Evolutionary conservation across 2,329 filamentous ascomycete species (phyloP).

Genomic region (Trichophyton schoenleinii): DNA sequence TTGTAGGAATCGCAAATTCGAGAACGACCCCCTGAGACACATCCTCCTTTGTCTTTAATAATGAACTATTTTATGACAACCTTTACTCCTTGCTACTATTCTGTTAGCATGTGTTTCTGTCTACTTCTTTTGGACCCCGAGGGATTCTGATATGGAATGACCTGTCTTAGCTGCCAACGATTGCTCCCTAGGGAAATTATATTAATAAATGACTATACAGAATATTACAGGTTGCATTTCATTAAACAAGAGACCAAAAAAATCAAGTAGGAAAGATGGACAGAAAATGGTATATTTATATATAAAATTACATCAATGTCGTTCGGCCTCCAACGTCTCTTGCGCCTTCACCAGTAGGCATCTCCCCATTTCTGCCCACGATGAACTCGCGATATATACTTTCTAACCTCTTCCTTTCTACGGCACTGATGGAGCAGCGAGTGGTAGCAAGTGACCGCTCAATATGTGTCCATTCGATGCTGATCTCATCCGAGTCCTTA

Average conservation of each 20-base stretch:
- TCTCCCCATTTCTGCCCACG: constrained; percentile 80
- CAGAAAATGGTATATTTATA: neutral
- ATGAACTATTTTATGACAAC: neutral
- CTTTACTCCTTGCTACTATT: neutral
- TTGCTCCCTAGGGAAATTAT: too few species aligned
- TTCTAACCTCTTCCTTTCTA: constrained; percentile 61
- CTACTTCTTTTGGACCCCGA: too few species aligned
- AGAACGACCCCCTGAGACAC: constrained; percentile 31
- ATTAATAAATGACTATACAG: too few species aligned
- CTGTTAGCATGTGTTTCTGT: neutral
- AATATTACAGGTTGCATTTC: too few species aligned
- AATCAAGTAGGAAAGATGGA: neutral
- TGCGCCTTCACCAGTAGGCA: constrained; percentile 83
- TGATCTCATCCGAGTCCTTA: constrained; percentile 49
- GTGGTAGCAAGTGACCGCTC: constrained; percentile 64
- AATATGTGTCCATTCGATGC: constrained; percentile 75
- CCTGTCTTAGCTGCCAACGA: too few species aligned
- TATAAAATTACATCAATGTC: constrained; percentile 63
- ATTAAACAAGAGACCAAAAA: too few species aligned
- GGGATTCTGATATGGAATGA: too few species aligned
- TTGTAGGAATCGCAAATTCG: constrained; percentile 75
- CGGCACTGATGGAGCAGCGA: constrained; percentile 65
- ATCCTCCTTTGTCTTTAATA: neutral
- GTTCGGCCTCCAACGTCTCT: constrained; percentile 86
- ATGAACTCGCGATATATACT: constrained; percentile 90